A percentile compares a stretch with the other conserved stretches of the same genome.
Conservation (phyloP, 2,329 filamentous ascomycete species). For the Capronia americana region DNA sequence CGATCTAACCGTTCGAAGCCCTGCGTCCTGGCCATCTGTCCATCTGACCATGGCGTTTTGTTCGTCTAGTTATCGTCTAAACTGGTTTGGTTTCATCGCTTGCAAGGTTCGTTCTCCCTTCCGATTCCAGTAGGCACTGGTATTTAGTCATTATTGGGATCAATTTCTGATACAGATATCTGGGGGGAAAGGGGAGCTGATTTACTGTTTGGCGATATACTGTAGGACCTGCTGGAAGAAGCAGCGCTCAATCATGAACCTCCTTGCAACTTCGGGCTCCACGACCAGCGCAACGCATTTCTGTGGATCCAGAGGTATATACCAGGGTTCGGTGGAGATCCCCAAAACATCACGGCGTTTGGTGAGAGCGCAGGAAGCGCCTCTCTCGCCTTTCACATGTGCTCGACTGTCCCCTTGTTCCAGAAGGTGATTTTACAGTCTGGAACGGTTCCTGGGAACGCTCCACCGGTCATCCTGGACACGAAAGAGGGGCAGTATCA, state of each 20-base stretch:
- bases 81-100: constrained; percentile 44
- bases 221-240: neutral
- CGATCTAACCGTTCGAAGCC: too few species aligned
- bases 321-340: constrained; percentile 49
- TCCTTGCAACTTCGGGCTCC: constrained; percentile 50
- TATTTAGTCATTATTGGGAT: too few species aligned
- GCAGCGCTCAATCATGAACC: neutral
- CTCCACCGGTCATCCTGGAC: neutral
- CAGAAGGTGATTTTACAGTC: neutral
- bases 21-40: too few species aligned
- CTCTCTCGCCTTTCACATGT: neutral
- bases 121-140: too few species aligned
- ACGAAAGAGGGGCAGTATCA: neutral
- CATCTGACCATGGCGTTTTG: too few species aligned
- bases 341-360: constrained; percentile 46
- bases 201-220: neutral
- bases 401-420: neutral
- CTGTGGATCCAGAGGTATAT: constrained; percentile 51
- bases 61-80: constrained; percentile 41
- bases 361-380: constrained; percentile 56
- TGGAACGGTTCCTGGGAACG: neutral
- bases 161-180: too few species aligned
- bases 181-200: too few species aligned
- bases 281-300: constrained; percentile 49
- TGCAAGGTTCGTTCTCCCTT: neutral